Evolutionary conservation across 495 filamentous ascomycete genomes (phyloP).

Genomic region (Chlorociboria aeruginascens): DNA sequence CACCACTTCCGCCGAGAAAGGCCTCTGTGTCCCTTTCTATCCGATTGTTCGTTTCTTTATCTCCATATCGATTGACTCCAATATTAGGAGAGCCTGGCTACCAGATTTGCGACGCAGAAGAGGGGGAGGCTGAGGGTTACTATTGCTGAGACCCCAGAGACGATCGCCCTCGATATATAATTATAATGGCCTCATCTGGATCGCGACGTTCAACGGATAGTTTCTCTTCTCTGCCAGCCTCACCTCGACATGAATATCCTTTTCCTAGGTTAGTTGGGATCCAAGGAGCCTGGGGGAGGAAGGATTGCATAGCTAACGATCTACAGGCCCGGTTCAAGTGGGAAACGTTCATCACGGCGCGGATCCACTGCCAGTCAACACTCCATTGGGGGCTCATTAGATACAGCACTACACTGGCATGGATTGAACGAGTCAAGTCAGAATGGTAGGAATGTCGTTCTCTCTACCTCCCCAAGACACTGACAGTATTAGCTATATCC

Average conservation of each 20-base stretch:
- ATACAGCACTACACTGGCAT: slow-evolving; percentile 45
- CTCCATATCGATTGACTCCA: background rate
- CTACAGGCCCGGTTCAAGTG: slow-evolving; percentile 17
- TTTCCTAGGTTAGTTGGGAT: slow-evolving; percentile 28
- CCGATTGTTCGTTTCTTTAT: background rate
- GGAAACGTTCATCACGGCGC: slow-evolving; percentile 34
- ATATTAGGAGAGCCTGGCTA: background rate
- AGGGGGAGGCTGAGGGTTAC: slow-evolving; percentile 10
- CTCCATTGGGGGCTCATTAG: slow-evolving; percentile 66
- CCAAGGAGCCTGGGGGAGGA: too few species aligned
- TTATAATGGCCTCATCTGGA: slow-evolving; percentile 44
- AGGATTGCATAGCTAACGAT: slow-evolving; percentile 3
- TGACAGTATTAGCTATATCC: slow-evolving; percentile 60
- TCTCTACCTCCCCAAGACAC: background rate
- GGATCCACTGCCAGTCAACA: slow-evolving; percentile 81
- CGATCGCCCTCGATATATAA: background rate
- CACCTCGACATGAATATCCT: slow-evolving; percentile 47
- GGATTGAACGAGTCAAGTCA: slow-evolving; percentile 64
- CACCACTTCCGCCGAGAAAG: slow-evolving; percentile 15
- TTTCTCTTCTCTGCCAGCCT: slow-evolving; percentile 32
- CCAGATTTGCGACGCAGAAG: background rate
- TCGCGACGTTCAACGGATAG: slow-evolving; percentile 63
- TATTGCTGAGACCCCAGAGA: background rate
- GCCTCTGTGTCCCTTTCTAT: slow-evolving; percentile 7
- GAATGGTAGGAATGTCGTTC: slow-evolving; percentile 49